These are phyloP conservation scores for Nidula microcarpa DNA, from an alignment of 768 basidiomycete genomes.

Conservation along the genomic window DNA sequence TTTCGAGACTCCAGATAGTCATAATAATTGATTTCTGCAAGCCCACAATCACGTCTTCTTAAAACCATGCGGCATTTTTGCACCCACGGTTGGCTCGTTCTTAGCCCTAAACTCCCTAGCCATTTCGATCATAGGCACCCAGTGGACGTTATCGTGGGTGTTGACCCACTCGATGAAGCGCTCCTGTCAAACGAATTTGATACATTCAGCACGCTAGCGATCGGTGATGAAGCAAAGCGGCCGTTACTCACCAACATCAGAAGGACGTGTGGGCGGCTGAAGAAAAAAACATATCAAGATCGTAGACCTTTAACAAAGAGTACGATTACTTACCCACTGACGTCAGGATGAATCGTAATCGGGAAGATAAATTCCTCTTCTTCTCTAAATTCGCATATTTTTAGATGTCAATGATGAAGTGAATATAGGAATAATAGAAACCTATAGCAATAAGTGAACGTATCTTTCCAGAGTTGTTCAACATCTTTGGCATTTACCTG, in stretches of 20 bases:
- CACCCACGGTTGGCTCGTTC: conserved; percentile 42
- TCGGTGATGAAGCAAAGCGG: not conserved
- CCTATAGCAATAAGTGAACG: conserved; percentile 67
- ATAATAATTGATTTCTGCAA: no score
- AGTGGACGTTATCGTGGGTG: conserved; percentile 63
- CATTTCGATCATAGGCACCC: conserved; percentile 71
- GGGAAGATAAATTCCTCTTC: conserved; percentile 70
- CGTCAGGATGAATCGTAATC: conserved; percentile 77
- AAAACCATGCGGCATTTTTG: conserved; percentile 53
- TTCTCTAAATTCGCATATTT: conserved; percentile 31
- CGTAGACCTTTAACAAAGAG: not conserved
- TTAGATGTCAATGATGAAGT: not conserved
- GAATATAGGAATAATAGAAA: conserved; percentile 9
- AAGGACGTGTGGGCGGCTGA: conserved; percentile 64
- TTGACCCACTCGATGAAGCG: conserved; percentile 76
- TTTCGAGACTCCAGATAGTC: no score
- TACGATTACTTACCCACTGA: conserved; percentile 49
- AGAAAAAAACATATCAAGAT: not conserved
- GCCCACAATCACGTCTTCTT: not conserved
- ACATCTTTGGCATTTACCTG: conserved; percentile 65
- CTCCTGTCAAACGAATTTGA: conserved; percentile 33
- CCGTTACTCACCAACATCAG: conserved; percentile 55
- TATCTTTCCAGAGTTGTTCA: conserved; percentile 75
- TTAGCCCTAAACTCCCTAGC: conserved; percentile 56
- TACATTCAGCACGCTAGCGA: not conserved